A percentile compares a stretch with the other conserved stretches of the same genome.
Conservation (phyloP, 768 basidiomycete genomes). For the Auriscalpium orientale region DNA sequence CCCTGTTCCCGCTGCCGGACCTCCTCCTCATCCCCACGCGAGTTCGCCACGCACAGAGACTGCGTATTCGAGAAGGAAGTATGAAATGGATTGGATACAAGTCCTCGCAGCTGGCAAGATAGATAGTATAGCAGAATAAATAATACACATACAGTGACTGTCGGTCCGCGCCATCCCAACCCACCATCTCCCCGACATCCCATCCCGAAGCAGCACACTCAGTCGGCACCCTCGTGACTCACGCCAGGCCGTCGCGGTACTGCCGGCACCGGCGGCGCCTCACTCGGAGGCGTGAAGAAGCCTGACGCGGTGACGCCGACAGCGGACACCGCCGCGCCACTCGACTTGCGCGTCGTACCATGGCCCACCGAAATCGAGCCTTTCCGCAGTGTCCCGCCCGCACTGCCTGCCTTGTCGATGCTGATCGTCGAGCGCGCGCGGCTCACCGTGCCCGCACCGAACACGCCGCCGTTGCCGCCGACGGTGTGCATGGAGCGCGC, state of each 20-base stretch:
- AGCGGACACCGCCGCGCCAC: conserved; percentile 71
- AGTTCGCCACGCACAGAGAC: no score
- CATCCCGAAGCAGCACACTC: no score
- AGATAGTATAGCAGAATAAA: no score
- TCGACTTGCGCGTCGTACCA: conserved; percentile 51
- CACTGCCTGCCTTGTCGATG: conserved; percentile 41
- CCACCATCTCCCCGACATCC: not conserved
- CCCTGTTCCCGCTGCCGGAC: no score
- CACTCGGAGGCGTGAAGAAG: conserved; percentile 57
- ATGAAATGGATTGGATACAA: no score
- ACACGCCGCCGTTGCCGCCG: conserved; percentile 17
- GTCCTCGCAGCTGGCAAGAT: no score
- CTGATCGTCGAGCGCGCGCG: conserved; percentile 53
- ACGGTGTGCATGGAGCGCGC: conserved; percentile 31
- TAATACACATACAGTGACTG: no score
- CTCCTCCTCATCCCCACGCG: no score
- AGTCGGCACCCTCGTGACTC: not conserved
- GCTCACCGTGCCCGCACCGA: conserved; percentile 31
- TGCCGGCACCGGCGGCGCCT: conserved; percentile 4
- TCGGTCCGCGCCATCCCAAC: not conserved
- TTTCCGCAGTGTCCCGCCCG: conserved; percentile 26
- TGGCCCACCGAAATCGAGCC: conserved; percentile 63
- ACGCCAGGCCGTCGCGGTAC: not conserved
- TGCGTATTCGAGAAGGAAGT: no score
- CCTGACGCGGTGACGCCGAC: conserved; percentile 69